These are phyloP conservation scores for Beauveria scarabaeidicola DNA, from an alignment of 2,329 filamentous ascomycete species.

Conservation along the genomic window DNA sequence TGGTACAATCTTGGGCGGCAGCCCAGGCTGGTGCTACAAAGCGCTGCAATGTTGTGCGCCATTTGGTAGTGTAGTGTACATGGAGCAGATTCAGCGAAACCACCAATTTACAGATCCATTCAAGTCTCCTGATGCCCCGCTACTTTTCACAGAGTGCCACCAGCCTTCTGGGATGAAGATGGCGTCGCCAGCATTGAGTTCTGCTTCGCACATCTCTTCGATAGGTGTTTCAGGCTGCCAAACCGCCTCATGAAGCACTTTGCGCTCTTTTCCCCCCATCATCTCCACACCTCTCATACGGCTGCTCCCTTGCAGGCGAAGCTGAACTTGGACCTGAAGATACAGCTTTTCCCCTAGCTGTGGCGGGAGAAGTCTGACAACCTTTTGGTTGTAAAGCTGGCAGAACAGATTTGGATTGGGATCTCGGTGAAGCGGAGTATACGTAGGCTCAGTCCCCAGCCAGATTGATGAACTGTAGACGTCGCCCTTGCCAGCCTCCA, in stretches of 20 bases:
- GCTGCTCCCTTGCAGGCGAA: conserved; percentile 32
- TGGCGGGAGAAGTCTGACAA: conserved; percentile 63
- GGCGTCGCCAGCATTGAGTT: conserved; percentile 44
- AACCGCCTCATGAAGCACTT: conserved; percentile 56
- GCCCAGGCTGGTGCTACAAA: not conserved
- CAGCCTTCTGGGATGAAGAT: conserved; percentile 36
- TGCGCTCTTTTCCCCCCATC: conserved; percentile 74
- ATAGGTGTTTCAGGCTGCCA: conserved; percentile 44
- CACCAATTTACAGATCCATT: conserved; percentile 39
- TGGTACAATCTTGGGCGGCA: not conserved
- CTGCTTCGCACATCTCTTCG: conserved; percentile 40
- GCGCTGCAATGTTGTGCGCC: not conserved
- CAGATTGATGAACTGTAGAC: conserved; percentile 83
- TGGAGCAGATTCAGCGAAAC: conserved; percentile 26
- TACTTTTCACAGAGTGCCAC: conserved; percentile 39
- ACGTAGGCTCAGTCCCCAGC: conserved; percentile 79
- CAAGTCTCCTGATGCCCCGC: conserved; percentile 23
- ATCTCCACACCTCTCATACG: conserved; percentile 72
- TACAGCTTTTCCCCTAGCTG: conserved; percentile 57
- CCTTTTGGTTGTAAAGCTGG: conserved; percentile 68
- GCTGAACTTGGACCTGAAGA: conserved; percentile 33
- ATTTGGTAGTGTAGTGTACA: not conserved
- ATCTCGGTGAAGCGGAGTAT: conserved; percentile 84
- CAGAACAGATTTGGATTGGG: conserved; percentile 91
- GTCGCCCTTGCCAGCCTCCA: conserved; percentile 61